phyloP scores from a whole-genome alignment of 2,329 filamentous ascomycete genomes.

The Ophiostoma sp. region DNA sequence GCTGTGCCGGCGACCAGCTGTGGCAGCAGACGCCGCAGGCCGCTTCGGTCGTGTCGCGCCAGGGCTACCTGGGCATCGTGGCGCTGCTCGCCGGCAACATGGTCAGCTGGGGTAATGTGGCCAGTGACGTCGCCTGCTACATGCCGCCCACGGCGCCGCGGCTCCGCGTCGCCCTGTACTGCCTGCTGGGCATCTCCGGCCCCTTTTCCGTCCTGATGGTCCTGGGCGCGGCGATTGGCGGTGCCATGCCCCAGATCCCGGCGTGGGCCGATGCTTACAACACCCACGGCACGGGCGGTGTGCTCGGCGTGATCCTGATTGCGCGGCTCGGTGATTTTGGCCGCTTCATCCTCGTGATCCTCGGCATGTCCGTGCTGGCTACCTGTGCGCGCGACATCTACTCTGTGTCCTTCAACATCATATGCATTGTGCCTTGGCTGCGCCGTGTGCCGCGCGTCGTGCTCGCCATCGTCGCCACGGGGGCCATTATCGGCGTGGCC shows the following conservation, averaged over 20 bases:
- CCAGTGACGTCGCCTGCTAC: conserved; percentile 57
- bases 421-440: conserved; percentile 38
- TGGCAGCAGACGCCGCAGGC: conserved; percentile 13
- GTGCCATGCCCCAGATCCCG: conserved; percentile 49
- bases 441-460: conserved; percentile 38
- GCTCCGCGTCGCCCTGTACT: conserved; percentile 46
- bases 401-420: conserved; percentile 57
- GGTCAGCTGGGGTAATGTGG: conserved; percentile 55
- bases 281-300: conserved; percentile 49
- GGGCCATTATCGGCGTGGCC: conserved; percentile 38
- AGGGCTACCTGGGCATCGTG: conserved; percentile 50
- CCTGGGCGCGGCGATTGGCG: conserved; percentile 57
- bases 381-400: conserved; percentile 57
- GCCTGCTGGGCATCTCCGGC: conserved; percentile 49
- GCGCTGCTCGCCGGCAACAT: conserved; percentile 52
- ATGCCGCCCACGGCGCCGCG: conserved; percentile 41
- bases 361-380: conserved; percentile 52
- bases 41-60: conserved; percentile 31
- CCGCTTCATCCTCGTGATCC: conserved; percentile 41
- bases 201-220: conserved; percentile 56
- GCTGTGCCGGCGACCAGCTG: conserved; percentile 21
- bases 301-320: conserved; percentile 53
- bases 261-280: conserved; percentile 50
- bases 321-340: conserved; percentile 42
- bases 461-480: conserved; percentile 38